phyloP scores from a whole-genome alignment of 805 yeast genomes.

The Barnettozyma populi region DNA sequence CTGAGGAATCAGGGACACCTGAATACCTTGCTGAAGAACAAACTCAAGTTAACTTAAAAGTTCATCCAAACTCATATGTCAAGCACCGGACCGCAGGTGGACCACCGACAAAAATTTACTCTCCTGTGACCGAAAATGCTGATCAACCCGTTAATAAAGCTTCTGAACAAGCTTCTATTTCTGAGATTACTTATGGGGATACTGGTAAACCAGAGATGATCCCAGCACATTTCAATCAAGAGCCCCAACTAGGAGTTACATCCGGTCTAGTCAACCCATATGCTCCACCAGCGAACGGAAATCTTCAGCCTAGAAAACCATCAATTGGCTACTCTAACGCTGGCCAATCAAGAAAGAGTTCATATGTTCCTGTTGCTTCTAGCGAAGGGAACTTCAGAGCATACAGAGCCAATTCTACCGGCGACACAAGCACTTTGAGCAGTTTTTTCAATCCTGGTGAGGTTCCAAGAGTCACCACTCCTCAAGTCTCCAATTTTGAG shows the following conservation, averaged over 20 bases:
- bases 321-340: not conserved
- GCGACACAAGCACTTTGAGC: conserved; percentile 2
- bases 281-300: conserved; percentile 5
- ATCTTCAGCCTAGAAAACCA: not conserved
- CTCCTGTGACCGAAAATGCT: not conserved
- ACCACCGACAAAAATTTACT: not conserved
- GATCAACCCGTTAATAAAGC: not conserved
- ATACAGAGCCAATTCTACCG: conserved; percentile 3
- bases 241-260: conserved; percentile 2
- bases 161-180: too few species aligned
- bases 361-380: conserved; percentile 5
- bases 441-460: conserved; percentile 5
- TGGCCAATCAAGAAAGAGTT: conserved; percentile 5
- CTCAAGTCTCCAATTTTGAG: conserved; percentile 10
- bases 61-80: not conserved
- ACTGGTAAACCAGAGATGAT: not conserved
- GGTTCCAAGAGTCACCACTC: conserved; percentile 2
- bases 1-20: not conserved
- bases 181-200: too few species aligned
- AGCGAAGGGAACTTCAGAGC: conserved; percentile 8
- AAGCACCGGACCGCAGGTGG: not conserved
- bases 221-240: not conserved
- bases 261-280: conserved; percentile 11
- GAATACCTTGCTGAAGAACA: not conserved
- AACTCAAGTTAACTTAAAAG: too few species aligned